phyloP scores from a whole-genome alignment of 2,329 filamentous ascomycete species.

The Claviceps sp. region DNA sequence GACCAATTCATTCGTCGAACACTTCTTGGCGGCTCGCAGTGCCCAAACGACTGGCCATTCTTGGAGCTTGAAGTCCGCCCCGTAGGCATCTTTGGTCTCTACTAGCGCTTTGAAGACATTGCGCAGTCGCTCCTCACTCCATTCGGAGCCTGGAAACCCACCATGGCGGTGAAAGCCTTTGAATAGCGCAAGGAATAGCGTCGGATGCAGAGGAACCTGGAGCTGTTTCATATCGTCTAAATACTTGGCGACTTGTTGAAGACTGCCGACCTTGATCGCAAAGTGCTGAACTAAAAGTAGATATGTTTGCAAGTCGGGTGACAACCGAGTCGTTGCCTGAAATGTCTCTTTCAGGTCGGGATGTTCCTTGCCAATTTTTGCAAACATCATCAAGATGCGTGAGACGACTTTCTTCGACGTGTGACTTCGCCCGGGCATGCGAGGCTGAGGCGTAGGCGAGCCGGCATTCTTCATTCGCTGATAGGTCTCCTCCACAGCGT shows the following conservation, averaged over 20 bases:
- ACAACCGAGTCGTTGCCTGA: conserved; percentile 52
- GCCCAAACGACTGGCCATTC: conserved; percentile 49
- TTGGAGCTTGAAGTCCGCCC: conserved; percentile 36
- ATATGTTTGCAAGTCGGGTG: conserved; percentile 68
- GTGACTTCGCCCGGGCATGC: conserved; percentile 32
- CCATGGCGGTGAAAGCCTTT: conserved; percentile 71
- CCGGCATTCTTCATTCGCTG: conserved; percentile 63
- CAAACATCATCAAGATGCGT: conserved; percentile 44
- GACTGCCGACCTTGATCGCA: conserved; percentile 52
- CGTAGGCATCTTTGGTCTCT: conserved; percentile 33
- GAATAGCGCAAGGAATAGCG: conserved; percentile 70
- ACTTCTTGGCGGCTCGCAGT: conserved; percentile 50
- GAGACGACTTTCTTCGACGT: conserved; percentile 36
- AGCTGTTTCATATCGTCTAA: conserved; percentile 69
- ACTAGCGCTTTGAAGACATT: conserved; percentile 54
- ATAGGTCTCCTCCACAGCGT: conserved; percentile 70
- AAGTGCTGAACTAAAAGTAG: conserved; percentile 67
- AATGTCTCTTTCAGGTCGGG: conserved; percentile 37
- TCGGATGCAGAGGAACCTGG: conserved; percentile 55
- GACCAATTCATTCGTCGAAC: conserved; percentile 36
- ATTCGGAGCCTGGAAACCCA: conserved; percentile 46
- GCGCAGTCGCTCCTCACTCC: conserved; percentile 58
- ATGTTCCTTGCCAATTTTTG: conserved; percentile 38
- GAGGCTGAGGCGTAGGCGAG: conserved; percentile 18
- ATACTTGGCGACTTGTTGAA: conserved; percentile 56